Evolutionary conservation across 805 yeast genomes (phyloP).

Genomic region (Lipomyces spencermartinsiae): DNA sequence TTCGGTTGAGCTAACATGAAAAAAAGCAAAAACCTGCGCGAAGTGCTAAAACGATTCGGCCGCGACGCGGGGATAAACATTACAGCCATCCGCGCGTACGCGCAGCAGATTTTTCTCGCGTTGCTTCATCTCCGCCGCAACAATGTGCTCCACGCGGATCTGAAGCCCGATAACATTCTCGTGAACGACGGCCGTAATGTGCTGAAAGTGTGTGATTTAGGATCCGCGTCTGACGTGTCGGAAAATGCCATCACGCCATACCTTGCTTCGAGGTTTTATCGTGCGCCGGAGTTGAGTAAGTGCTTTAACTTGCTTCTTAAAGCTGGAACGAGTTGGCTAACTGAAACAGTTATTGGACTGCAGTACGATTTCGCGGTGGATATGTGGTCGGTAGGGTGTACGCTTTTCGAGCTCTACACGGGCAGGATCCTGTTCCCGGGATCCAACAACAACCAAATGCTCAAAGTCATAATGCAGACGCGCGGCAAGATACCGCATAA

Average conservation of each 20-base stretch:
- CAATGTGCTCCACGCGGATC: conserved; percentile 84
- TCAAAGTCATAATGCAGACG: conserved; percentile 44
- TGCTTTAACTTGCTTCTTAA: not conserved
- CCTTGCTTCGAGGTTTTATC: conserved; percentile 65
- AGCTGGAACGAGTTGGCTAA: not conserved
- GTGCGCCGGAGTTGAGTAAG: conserved; percentile 70
- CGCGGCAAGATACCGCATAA: conserved; percentile 45
- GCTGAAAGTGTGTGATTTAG: conserved; percentile 87
- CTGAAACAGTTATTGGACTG: conserved; percentile 58
- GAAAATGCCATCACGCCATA: conserved; percentile 45
- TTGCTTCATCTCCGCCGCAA: conserved; percentile 70
- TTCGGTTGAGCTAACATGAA: not conserved
- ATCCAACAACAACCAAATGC: conserved; percentile 77
- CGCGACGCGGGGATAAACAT: conserved; percentile 82
- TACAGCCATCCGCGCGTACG: conserved; percentile 68
- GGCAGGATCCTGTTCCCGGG: conserved; percentile 92
- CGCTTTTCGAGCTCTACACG: conserved; percentile 89
- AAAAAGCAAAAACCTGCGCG: conserved; percentile 72
- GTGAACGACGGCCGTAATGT: conserved; percentile 66
- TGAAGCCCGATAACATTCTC: conserved; percentile 88
- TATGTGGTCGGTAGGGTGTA: conserved; percentile 96
- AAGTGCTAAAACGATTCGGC: conserved; percentile 74
- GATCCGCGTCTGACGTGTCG: conserved; percentile 64
- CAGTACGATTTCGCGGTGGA: conserved; percentile 70
- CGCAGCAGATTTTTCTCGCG: conserved; percentile 74